A percentile compares a stretch with the other conserved stretches of the same genome.
These are phyloP conservation scores for Ustilago curta DNA, from an alignment of 1,284 basidiomycete genomes.

Conservation along the genomic window DNA sequence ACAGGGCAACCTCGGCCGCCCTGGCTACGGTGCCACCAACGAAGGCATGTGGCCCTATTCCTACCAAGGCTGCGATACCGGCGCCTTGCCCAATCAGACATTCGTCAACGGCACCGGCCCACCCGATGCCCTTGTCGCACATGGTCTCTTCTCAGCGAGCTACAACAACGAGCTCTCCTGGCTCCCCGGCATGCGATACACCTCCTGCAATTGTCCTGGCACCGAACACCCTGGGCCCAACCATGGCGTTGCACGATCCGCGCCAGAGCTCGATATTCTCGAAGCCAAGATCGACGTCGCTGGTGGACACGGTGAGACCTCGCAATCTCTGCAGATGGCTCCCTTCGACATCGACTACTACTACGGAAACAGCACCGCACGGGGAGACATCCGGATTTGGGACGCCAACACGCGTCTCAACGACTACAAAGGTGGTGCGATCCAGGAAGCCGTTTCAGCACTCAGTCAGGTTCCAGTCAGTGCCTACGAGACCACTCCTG, in stretches of 20 bases:
- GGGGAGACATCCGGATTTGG: constrained; percentile 53
- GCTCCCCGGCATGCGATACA: constrained; percentile 64
- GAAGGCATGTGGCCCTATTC: constrained; percentile 70
- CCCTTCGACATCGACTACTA: constrained; percentile 67
- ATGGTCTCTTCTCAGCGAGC: constrained; percentile 34
- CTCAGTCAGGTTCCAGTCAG: constrained; percentile 57
- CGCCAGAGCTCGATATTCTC: constrained; percentile 69
- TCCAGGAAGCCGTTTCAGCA: constrained; percentile 68
- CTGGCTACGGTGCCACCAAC: constrained; percentile 68
- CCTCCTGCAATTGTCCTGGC: constrained; percentile 63
- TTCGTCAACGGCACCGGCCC: constrained; percentile 58
- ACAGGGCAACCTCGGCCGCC: constrained; percentile 65
- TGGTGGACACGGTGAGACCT: constrained; percentile 57
- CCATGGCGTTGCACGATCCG: constrained; percentile 59
- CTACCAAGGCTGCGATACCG: constrained; percentile 68
- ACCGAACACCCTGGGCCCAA: constrained; percentile 66
- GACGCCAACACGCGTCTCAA: constrained; percentile 57
- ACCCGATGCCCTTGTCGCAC: constrained; percentile 37
- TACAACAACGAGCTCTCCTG: constrained; percentile 55
- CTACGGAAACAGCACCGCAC: constrained; percentile 50
- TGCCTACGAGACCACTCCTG: constrained; percentile 49
- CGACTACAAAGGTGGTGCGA: constrained; percentile 62
- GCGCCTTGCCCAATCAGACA: constrained; percentile 64
- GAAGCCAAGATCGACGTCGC: constrained; percentile 73
- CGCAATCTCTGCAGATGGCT: constrained; percentile 67